These are phyloP conservation scores for Colletotrichum shisoi DNA, from an alignment of 2,329 filamentous ascomycete species.

Conservation along the genomic window DNA sequence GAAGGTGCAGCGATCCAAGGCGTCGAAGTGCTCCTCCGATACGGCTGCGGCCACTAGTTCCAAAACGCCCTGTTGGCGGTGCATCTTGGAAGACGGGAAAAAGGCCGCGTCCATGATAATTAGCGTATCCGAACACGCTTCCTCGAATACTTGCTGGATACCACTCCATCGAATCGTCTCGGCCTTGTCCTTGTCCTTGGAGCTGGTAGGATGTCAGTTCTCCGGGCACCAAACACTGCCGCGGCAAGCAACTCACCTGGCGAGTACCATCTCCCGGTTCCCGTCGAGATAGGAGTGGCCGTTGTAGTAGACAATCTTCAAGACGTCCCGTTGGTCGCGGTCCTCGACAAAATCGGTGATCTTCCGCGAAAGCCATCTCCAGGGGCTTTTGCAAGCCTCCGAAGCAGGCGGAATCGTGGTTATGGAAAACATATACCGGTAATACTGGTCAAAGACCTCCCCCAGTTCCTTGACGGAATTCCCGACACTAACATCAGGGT, in stretches of 20 bases:
- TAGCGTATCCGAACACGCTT: constrained; percentile 63
- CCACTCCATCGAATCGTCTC: constrained; percentile 63
- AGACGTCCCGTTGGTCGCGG: constrained; percentile 62
- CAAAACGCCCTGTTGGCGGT: constrained; percentile 62
- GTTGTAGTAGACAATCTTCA: constrained; percentile 68
- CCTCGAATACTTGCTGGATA: constrained; percentile 65
- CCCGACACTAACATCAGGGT: constrained; percentile 52
- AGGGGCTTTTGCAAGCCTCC: constrained; percentile 59
- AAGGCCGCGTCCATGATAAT: constrained; percentile 68
- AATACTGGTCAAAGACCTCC: constrained; percentile 60
- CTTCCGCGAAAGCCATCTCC: constrained; percentile 62
- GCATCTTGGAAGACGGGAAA: constrained; percentile 62
- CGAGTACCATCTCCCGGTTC: constrained; percentile 65
- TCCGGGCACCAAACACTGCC: too few relatives aligned
- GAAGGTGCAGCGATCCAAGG: constrained; percentile 61
- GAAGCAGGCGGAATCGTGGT: constrained; percentile 60
- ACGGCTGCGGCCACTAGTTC: constrained; percentile 65
- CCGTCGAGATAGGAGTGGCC: constrained; percentile 63
- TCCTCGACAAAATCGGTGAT: constrained; percentile 63
- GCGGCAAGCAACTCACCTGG: constrained; percentile 55
- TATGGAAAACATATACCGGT: constrained; percentile 60
- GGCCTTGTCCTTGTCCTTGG: constrained; percentile 55
- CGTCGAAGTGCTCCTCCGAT: constrained; percentile 59
- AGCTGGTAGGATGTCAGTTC: constrained; percentile 49
- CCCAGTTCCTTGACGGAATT: constrained; percentile 57